A percentile compares a stretch with the other conserved stretches of the same genome.
Conservation (phyloP, 164 flowering plant genomes). For the Echeveria elegans region DNA sequence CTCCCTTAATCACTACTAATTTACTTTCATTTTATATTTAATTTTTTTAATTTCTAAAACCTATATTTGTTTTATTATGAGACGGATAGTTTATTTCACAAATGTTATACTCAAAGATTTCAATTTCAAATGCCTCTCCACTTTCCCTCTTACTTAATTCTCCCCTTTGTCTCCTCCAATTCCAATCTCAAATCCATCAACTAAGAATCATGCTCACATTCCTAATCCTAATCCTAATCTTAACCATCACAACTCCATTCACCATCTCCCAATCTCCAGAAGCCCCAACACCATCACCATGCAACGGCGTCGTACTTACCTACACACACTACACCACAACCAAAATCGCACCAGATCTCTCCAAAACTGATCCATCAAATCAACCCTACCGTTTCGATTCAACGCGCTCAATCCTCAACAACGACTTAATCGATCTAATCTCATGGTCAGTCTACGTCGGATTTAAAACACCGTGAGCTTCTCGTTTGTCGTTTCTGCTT, state of each 20-base stretch:
- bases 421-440: constrained; percentile 31
- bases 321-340: neutral
- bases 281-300: neutral
- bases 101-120: too few species aligned
- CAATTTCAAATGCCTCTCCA: neutral
- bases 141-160: neutral
- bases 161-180: neutral
- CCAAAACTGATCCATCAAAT: neutral
- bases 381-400: neutral
- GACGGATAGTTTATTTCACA: too few species aligned
- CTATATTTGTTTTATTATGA: too few species aligned
- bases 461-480: constrained; percentile 43
- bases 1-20: too few species aligned
- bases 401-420: neutral
- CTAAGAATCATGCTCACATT: neutral
- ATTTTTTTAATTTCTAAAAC: too few species aligned
- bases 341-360: neutral
- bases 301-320: neutral
- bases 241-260: neutral
- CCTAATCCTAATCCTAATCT: neutral
- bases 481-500: constrained; percentile 75
- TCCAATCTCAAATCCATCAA: too few species aligned
- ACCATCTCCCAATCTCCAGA: neutral
- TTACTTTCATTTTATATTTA: too few species aligned
- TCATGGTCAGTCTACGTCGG: constrained; percentile 47